These are phyloP conservation scores for Kwoniella europaea DNA, from an alignment of 768 basidiomycete species.

Conservation along the genomic window DNA sequence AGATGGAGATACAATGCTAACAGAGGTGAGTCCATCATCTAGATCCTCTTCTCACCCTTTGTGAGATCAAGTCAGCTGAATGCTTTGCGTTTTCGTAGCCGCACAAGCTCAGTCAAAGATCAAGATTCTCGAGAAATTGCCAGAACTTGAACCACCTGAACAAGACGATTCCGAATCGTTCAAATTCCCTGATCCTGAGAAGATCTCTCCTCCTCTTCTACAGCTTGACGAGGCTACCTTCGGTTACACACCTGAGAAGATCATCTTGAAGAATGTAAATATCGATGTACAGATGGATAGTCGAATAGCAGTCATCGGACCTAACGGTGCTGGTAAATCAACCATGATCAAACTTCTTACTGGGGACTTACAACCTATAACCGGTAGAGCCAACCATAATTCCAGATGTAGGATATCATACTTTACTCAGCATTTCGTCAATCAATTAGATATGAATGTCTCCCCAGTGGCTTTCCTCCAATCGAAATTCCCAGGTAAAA, in stretches of 20 bases:
- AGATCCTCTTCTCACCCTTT: not conserved
- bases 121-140: slow-evolving; percentile 82
- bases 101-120: slow-evolving; percentile 82
- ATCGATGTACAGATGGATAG: slow-evolving; percentile 95
- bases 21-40: slow-evolving; percentile 60
- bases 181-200: slow-evolving; percentile 96
- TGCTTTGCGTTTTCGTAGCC: slow-evolving; percentile 59
- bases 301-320: slow-evolving; percentile 90
- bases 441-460: slow-evolving; percentile 79
- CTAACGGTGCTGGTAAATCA: slow-evolving; percentile 95
- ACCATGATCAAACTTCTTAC: slow-evolving; percentile 95
- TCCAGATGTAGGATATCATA: slow-evolving; percentile 75
- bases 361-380: slow-evolving; percentile 73
- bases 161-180: slow-evolving; percentile 90
- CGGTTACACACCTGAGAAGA: slow-evolving; percentile 77
- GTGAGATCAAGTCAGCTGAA: not conserved
- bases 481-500: slow-evolving; percentile 87
- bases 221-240: slow-evolving; percentile 91
- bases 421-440: slow-evolving; percentile 75
- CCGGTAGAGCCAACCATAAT: slow-evolving; percentile 85
- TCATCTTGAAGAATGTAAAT: slow-evolving; percentile 77
- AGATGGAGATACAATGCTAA: slow-evolving; percentile 98
- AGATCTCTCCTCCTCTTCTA: slow-evolving; percentile 92
- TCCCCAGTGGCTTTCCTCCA: slow-evolving; percentile 94
- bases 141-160: slow-evolving; percentile 90